These are phyloP conservation scores for Discostella stelligeroides DNA, from an alignment of 108 stramenopile species.

Conservation along the genomic window DNA sequence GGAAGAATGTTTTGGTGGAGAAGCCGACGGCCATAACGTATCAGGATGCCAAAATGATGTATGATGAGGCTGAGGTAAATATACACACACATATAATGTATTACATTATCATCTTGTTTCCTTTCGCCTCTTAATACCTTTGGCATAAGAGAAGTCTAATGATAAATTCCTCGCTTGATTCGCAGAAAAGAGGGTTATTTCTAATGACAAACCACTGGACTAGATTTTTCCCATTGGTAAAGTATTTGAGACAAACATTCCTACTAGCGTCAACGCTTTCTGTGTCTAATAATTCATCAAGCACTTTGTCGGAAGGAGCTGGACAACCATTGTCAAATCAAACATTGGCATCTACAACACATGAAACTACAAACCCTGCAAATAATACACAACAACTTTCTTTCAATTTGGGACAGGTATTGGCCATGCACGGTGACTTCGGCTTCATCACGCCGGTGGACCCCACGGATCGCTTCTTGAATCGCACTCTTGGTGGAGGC, in stretches of 20 bases:
- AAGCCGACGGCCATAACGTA: conserved; percentile 75
- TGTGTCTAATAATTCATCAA: neutral
- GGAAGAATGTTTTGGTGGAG: conserved; percentile 82
- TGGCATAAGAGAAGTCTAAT: too few relatives aligned
- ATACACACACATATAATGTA: too few relatives aligned
- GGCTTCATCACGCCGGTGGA: conserved; percentile 20
- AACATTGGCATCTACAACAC: neutral
- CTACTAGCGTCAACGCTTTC: conserved; percentile 4
- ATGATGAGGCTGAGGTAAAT: conserved; percentile 57
- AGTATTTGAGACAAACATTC: conserved; percentile 28
- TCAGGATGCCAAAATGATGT: conserved; percentile 67
- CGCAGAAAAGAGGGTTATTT: conserved; percentile 59
- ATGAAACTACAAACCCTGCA: neutral
- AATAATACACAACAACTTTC: neutral
- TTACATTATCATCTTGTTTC: too few relatives aligned
- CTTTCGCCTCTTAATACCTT: too few relatives aligned
- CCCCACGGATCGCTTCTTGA: conserved; percentile 32
- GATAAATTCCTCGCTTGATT: too few relatives aligned
- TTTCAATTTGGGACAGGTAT: conserved; percentile 26
- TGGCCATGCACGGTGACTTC: conserved; percentile 44
- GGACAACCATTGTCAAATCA: neutral
- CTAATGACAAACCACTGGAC: conserved; percentile 63
- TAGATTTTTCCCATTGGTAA: conserved; percentile 38
- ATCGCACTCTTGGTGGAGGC: conserved; percentile 40
- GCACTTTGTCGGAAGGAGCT: neutral